Evolutionary conservation across 495 filamentous ascomycete species (phyloP).

Genomic region (Aspergillus steynii): DNA sequence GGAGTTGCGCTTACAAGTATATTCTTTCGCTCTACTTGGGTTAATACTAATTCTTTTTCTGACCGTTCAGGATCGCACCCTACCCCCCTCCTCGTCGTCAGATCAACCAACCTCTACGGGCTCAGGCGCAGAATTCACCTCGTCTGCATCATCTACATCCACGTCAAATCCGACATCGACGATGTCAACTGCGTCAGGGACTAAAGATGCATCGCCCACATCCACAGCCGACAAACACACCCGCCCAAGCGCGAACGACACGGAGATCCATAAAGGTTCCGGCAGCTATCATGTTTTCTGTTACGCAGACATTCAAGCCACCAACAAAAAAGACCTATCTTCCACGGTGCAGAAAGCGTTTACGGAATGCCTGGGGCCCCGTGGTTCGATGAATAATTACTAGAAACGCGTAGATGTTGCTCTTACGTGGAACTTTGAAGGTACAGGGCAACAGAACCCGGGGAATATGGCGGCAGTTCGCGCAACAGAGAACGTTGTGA

Average conservation of each 20-base stretch:
- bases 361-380: constrained; percentile 11
- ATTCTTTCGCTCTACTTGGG: not conserved
- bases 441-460: constrained; percentile 14
- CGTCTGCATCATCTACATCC: constrained; percentile 4
- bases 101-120: not conserved
- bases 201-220: not conserved
- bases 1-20: constrained; percentile 12
- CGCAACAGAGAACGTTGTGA: not conserved
- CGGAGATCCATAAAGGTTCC: not conserved
- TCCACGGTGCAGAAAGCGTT: constrained; percentile 11
- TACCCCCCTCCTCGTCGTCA: constrained; percentile 1
- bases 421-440: constrained; percentile 13
- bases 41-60: not conserved
- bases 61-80: constrained; percentile 1
- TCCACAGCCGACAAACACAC: not conserved
- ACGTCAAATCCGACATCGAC: constrained; percentile 8
- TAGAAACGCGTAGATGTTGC: constrained; percentile 15
- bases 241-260: constrained; percentile 15
- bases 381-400: constrained; percentile 18
- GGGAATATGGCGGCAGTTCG: constrained; percentile 10
- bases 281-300: constrained; percentile 15
- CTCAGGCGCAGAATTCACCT: constrained; percentile 2
- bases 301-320: constrained; percentile 11
- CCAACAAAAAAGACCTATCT: constrained; percentile 9
- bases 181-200: not conserved